A percentile compares a stretch with the other conserved stretches of the same genome.
Conservation (phyloP, 139 green algal species). For the Trebouxia sp. region DNA sequence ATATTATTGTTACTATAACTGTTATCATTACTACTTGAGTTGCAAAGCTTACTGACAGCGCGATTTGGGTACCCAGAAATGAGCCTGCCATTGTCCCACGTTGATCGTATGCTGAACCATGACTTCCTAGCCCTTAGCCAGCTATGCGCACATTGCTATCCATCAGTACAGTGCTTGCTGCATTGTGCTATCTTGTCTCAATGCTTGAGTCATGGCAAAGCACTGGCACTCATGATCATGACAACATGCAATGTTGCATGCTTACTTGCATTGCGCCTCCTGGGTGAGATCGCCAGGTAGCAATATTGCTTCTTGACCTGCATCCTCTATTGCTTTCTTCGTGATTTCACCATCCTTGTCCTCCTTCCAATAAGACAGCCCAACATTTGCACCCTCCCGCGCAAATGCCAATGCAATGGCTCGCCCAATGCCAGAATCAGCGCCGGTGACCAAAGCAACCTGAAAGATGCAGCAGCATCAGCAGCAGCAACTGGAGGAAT, state of each 20-base stretch:
- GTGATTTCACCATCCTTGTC: conserved; percentile 34
- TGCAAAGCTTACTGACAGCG: too few species aligned
- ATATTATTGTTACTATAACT: too few species aligned
- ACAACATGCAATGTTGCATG: neutral
- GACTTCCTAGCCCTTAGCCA: too few species aligned
- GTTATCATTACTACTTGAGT: too few species aligned
- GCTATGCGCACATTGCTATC: too few species aligned
- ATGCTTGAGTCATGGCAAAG: too few species aligned
- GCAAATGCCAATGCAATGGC: conserved; percentile 39
- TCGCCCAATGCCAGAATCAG: conserved; percentile 35
- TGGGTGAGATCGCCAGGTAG: conserved; percentile 31
- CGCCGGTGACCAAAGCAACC: conserved; percentile 36
- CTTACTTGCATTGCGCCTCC: conserved; percentile 34
- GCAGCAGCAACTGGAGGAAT: too few species aligned
- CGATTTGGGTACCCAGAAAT: too few species aligned
- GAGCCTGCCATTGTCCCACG: too few species aligned
- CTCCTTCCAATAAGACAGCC: conserved; percentile 34
- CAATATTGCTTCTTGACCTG: conserved; percentile 25
- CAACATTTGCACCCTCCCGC: conserved; percentile 34
- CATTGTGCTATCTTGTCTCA: too few species aligned
- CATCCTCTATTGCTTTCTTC: conserved; percentile 31
- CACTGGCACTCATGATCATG: neutral
- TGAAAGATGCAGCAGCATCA: neutral
- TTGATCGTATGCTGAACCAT: too few species aligned
- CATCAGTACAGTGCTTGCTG: too few species aligned